Base-by-base conservation (phyloP, 805 yeast species). In the Zygoascus biomembranicola region DNA sequence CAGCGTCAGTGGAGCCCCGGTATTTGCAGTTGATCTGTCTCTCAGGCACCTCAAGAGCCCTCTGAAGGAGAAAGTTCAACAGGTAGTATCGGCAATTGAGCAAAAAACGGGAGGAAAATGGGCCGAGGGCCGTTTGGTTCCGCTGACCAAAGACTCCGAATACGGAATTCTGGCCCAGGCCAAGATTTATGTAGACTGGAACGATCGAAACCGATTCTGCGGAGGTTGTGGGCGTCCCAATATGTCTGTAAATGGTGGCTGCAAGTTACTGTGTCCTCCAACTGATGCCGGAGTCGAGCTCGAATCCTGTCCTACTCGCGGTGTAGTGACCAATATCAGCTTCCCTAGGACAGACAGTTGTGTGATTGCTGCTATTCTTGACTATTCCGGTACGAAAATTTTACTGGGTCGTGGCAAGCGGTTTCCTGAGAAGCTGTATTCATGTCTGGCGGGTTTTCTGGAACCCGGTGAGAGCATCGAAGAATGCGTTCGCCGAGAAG, bases 401-500 rank as follows among this genome's bases (percentile, higher is more conserved):
- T 76, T 92, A 32, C 71, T 92, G 14, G 95, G 90, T 1, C 77
- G 87, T 51, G 80, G 81, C 56, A 81, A 77, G 59, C 73, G 96
- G 52, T 79, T 79, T 63, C 80, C 81, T 5, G 50, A 56, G n/a
- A 66, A 71, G 50, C 79, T 88, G 82, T 92, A 84, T 69, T 78
- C 92, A 16, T 85, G 95, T 63, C 80, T 95, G 51, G 96, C 98
- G 3, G 99, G 98, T 3, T 94, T 94, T 68, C 82, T 92, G 80
- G 99, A 92, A 67, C 96, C 97, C 1, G 85, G 90, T 31, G 99
- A 92, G 71, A 81, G 95, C 1, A 81, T 92, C 19, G 98, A 92
- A 68, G 84, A 81, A 47, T 94, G 96, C 11, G 86, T 92, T 20
- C 73, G 83, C 46, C 75, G 99, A 58, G 99, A 92, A 67, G 85